phyloP scores from a whole-genome alignment of 148 eudicot genomes.

The Selenicereus undatus region DNA sequence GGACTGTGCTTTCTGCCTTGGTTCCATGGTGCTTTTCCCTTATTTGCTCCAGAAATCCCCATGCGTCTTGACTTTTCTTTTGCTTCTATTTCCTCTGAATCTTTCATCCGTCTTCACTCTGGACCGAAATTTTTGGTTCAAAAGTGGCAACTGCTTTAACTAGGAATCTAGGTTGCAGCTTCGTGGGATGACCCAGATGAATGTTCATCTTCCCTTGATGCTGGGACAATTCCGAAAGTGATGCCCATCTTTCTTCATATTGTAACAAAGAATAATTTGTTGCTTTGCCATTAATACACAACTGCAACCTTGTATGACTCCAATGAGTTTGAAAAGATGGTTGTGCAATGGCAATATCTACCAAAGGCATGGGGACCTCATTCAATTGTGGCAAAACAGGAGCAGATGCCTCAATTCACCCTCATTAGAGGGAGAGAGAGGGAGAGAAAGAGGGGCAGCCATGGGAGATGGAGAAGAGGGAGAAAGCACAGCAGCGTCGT shows the following conservation, averaged over 20 bases:
- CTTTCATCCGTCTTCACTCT: constrained; percentile 32
- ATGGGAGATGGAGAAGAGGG: too few relatives aligned
- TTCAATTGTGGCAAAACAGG: constrained; percentile 29
- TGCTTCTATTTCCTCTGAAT: constrained; percentile 48
- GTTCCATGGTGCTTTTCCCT: constrained; percentile 91
- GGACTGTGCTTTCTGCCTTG: constrained; percentile 89
- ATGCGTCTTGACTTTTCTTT: constrained; percentile 77
- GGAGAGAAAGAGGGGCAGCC: too few relatives aligned
- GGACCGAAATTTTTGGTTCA: constrained; percentile 37
- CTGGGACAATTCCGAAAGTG: constrained; percentile 38
- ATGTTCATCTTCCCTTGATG: constrained; percentile 27
- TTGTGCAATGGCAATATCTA: constrained; percentile 77
- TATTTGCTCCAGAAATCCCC: constrained; percentile 93
- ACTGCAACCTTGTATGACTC: constrained; percentile 35
- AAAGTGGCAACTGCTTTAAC: constrained; percentile 73
- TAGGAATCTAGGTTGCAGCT: constrained; percentile 28
- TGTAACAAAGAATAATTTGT: constrained; percentile 24
- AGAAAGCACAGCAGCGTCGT: too few relatives aligned
- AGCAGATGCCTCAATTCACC: not conserved
- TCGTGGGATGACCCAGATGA: constrained; percentile 23
- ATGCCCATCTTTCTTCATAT: constrained; percentile 42
- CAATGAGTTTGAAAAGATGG: constrained; percentile 39
- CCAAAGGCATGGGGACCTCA: constrained; percentile 86
- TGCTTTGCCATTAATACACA: constrained; percentile 28
- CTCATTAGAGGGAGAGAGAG: not conserved